Evolutionary conservation across 352 stramenopile species (phyloP).

Genomic region (Peronospora destructor): DNA sequence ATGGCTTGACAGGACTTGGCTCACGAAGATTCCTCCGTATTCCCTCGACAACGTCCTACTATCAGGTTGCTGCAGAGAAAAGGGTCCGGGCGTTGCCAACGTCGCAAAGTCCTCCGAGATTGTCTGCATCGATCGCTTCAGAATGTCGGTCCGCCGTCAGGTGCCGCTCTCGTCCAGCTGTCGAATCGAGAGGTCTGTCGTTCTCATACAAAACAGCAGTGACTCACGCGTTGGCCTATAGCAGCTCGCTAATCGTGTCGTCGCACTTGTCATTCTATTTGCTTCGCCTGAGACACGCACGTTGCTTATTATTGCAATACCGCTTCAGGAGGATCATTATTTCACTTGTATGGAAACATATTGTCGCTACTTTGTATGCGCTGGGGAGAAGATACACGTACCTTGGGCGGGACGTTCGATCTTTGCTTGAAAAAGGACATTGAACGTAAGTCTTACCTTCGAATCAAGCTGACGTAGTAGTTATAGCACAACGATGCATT

Average conservation of each 20-base stretch:
- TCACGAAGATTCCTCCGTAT: conserved; percentile 17
- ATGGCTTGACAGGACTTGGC: conserved; percentile 12
- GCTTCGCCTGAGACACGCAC: conserved; percentile 13
- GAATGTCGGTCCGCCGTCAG: conserved; percentile 6
- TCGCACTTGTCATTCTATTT: conserved; percentile 6
- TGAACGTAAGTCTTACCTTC: no score
- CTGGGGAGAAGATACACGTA: no score
- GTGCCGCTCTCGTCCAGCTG: conserved; percentile 2
- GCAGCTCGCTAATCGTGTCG: conserved; percentile 12
- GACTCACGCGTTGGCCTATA: conserved; percentile 2
- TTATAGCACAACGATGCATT: no score
- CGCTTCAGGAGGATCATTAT: background rate
- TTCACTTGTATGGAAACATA: background rate
- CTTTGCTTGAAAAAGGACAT: no score
- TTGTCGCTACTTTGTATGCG: no score
- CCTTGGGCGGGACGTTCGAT: no score
- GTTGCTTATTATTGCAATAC: background rate
- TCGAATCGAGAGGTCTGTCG: background rate
- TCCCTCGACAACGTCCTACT: conserved; percentile 32
- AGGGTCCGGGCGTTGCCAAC: conserved; percentile 23
- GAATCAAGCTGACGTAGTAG: no score
- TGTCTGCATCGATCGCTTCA: conserved; percentile 30
- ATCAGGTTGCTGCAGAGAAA: conserved; percentile 3
- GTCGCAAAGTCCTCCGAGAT: conserved; percentile 40
- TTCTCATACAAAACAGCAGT: conserved; percentile 9